A percentile compares a stretch with the other conserved stretches of the same genome.
Evolutionary conservation across 257 asterid genomes (phyloP).

Genomic region (Plectranthus barbatus): DNA sequence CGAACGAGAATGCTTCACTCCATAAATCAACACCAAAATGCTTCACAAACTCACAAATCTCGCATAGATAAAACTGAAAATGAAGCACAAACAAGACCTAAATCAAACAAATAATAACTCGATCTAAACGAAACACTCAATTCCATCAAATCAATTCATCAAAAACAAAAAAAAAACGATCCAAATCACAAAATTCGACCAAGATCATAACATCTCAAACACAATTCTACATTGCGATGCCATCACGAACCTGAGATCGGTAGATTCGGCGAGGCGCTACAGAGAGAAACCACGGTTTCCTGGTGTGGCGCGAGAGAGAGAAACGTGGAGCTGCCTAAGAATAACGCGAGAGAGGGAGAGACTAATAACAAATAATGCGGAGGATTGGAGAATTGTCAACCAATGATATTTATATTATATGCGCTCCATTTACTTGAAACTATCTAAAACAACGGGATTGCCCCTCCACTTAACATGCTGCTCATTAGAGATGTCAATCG

Average conservation of each 20-base stretch:
- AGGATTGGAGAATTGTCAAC: conserved; percentile 21
- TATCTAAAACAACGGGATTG: conserved; percentile 18
- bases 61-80: neutral
- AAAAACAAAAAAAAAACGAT: no score
- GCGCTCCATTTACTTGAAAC: neutral
- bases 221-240: neutral
- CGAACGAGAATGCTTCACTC: neutral
- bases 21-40: neutral
- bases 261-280: conserved; percentile 16
- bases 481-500: no score
- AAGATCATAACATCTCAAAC: conserved; percentile 8
- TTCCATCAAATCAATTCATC: neutral
- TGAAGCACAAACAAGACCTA: conserved; percentile 1
- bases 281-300: conserved; percentile 8
- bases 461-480: conserved; percentile 18
- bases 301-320: conserved; percentile 14
- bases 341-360: conserved; percentile 24
- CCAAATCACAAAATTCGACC: conserved; percentile 13
- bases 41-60: neutral
- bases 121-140: neutral
- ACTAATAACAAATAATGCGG: conserved; percentile 14
- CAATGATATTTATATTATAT: conserved; percentile 24
- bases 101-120: conserved; percentile 11
- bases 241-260: conserved; percentile 22
- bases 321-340: conserved; percentile 28